A percentile compares a stretch with the other conserved stretches of the same genome.
phyloP scores from a whole-genome alignment of 1,284 basidiomycete genomes.

The Rhodotorula mucilaginosa region DNA sequence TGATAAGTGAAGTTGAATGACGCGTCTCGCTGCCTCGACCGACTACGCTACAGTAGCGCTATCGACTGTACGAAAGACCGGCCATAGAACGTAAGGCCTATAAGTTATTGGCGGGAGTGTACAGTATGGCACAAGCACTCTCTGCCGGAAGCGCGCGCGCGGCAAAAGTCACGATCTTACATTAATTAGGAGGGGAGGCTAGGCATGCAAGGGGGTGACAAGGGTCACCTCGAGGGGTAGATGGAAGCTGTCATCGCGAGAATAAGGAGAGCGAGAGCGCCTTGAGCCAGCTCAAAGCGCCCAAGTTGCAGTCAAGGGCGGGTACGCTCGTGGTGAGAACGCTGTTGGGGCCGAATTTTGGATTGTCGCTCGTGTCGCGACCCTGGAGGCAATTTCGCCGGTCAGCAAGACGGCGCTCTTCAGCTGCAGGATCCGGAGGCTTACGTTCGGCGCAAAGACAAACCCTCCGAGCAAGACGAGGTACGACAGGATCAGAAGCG shows the following conservation, averaged over 20 bases:
- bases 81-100: no score
- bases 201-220: background rate
- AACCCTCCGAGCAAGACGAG: slow-evolving; percentile 74
- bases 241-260: slow-evolving; percentile 1
- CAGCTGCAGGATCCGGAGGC: background rate
- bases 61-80: no score
- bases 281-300: background rate
- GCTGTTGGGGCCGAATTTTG: background rate
- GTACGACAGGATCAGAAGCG: slow-evolving; percentile 88
- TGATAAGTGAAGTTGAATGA: no score
- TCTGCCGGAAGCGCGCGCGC: no score
- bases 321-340: background rate
- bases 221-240: background rate
- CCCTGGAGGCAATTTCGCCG: slow-evolving; percentile 6
- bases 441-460: slow-evolving; percentile 36
- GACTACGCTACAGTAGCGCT: no score
- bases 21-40: no score
- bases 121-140: no score
- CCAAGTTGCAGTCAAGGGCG: background rate
- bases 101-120: no score
- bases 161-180: no score
- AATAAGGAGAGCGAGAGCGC: slow-evolving; percentile 21
- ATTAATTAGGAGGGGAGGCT: no score
- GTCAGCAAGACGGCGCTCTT: no score
- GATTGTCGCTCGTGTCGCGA: slow-evolving; percentile 33